Conservation (phyloP, 2,329 filamentous ascomycete species). For the Claviceps digitariae region DNA sequence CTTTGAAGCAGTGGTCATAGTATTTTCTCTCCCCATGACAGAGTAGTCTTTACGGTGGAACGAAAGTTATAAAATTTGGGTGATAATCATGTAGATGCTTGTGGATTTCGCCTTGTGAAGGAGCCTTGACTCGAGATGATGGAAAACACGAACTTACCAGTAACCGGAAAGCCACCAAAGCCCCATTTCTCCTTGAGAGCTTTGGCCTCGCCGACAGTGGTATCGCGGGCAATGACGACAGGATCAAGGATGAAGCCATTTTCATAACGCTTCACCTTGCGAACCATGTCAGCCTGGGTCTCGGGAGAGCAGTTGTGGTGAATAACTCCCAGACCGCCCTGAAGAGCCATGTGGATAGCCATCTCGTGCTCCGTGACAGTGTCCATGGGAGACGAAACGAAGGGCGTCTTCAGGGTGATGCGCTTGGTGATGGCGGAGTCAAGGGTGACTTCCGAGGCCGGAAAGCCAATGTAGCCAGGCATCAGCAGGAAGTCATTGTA, state of each 20-base stretch:
- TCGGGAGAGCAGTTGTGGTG: slow-evolving; percentile 99
- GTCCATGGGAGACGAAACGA: slow-evolving; percentile 98
- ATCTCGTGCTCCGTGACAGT: slow-evolving; percentile 99
- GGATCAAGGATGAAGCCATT: slow-evolving; percentile 98
- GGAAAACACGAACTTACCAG: slow-evolving; percentile 53
- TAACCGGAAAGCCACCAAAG: slow-evolving; percentile 96
- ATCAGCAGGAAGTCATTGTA: slow-evolving; percentile 98
- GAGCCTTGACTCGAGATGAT: slow-evolving; percentile 2
- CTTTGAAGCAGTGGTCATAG: slow-evolving; percentile 18
- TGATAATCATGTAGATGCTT: slow-evolving; percentile 58
- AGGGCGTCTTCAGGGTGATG: slow-evolving; percentile 90
- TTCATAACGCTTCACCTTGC: slow-evolving; percentile 98
- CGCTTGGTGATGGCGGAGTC: slow-evolving; percentile 91
- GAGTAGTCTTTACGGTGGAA: slow-evolving; percentile 91
- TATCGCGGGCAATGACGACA: slow-evolving; percentile 74
- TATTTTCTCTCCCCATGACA: slow-evolving; percentile 61
- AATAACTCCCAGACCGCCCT: slow-evolving; percentile 84
- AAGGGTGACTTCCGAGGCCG: slow-evolving; percentile 74
- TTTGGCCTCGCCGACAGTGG: slow-evolving; percentile 83
- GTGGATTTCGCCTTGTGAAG: slow-evolving; percentile 9
- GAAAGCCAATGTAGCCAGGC: slow-evolving; percentile 96
- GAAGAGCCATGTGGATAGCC: slow-evolving; percentile 92
- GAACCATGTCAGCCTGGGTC: slow-evolving; percentile 95
- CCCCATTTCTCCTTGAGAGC: slow-evolving; percentile 95
- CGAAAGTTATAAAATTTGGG: slow-evolving; percentile 88